phyloP scores from a whole-genome alignment of 164 flowering plant genomes.

The Taxillus chinensis region DNA sequence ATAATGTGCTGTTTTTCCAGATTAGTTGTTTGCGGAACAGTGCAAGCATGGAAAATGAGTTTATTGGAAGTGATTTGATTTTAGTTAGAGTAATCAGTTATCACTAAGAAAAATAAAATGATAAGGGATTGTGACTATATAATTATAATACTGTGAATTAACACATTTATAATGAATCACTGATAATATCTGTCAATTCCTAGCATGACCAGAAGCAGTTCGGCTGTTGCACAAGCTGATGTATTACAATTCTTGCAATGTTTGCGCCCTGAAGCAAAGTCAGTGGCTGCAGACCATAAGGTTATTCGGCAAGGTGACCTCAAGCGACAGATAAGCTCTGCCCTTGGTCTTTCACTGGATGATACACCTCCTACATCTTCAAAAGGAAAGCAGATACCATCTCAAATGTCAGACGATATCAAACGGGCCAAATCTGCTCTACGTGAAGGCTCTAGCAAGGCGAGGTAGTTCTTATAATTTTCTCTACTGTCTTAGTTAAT shows the following conservation, averaged over 20 bases:
- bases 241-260: slow-evolving; percentile 47
- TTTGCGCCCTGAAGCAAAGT: slow-evolving; percentile 49
- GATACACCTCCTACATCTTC: slow-evolving; percentile 37
- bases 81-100: too few species aligned
- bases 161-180: too few species aligned
- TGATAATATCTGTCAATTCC: too few species aligned
- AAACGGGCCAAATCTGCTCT: slow-evolving; percentile 45
- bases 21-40: too few species aligned
- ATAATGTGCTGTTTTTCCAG: too few species aligned
- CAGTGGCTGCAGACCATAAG: slow-evolving; percentile 45
- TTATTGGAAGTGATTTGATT: too few species aligned
- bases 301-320: slow-evolving; percentile 44
- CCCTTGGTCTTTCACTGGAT: slow-evolving; percentile 50
- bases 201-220: slow-evolving; percentile 46
- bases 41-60: too few species aligned
- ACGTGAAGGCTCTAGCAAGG: slow-evolving; percentile 41
- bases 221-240: slow-evolving; percentile 38
- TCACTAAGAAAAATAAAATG: too few species aligned
- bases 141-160: too few species aligned
- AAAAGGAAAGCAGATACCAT: slow-evolving; percentile 39
- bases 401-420: slow-evolving; percentile 50
- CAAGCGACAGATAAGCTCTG: slow-evolving; percentile 34
- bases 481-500: slow-evolving; percentile 3
- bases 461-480: slow-evolving; percentile 39
- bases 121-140: too few species aligned